A percentile compares a stretch with the other conserved stretches of the same genome.
Conservation (phyloP, 371 early-diverging fungal genomes). For the Gilbertella persicaria region DNA sequence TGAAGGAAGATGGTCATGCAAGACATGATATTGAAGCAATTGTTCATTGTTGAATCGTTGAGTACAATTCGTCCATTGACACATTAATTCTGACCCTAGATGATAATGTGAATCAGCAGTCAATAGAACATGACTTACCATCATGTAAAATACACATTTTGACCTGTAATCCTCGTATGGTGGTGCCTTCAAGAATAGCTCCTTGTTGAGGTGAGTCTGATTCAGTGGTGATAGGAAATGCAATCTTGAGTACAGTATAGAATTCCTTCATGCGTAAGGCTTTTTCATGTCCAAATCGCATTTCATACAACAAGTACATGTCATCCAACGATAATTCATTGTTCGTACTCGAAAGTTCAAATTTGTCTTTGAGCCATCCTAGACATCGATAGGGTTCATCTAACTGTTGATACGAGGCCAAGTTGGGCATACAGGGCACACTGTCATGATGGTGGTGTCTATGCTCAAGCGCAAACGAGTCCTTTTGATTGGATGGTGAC, state of each 20-base stretch:
- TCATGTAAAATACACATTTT: conserved; percentile 34
- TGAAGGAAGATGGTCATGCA: conserved; percentile 48
- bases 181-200: conserved; percentile 20
- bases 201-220: conserved; percentile 6
- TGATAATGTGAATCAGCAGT: conserved; percentile 12
- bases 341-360: conserved; percentile 21
- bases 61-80: conserved; percentile 60
- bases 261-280: conserved; percentile 30
- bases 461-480: neutral
- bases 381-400: conserved; percentile 44
- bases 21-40: conserved; percentile 50
- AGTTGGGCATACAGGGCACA: conserved; percentile 27
- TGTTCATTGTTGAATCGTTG: conserved; percentile 44
- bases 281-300: conserved; percentile 36
- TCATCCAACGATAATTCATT: conserved; percentile 31
- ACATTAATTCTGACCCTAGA: conserved; percentile 29
- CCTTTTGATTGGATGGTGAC: conserved; percentile 2
- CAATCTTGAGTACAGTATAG: conserved; percentile 40
- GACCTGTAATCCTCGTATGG: conserved; percentile 31
- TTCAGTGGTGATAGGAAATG: conserved; percentile 24
- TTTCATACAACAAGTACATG: conserved; percentile 32
- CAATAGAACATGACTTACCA: conserved; percentile 8
- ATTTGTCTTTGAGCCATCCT: conserved; percentile 45
- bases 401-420: conserved; percentile 26
- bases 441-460: conserved; percentile 16